Conservation (phyloP, 2,329 filamentous ascomycete genomes). For the Alternaria longipes region DNA sequence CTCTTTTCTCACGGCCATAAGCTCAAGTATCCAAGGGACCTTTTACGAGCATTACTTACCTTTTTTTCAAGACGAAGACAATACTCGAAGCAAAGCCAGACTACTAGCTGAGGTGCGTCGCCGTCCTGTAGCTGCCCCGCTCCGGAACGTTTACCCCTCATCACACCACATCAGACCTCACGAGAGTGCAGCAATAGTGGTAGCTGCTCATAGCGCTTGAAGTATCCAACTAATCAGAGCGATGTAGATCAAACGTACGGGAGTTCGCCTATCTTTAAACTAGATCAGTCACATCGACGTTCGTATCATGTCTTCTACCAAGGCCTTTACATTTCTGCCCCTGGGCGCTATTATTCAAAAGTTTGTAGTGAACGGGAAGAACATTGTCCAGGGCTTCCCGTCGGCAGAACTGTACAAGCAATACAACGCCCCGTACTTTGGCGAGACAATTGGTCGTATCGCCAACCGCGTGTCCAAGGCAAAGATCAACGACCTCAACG, state of each 20-base stretch:
- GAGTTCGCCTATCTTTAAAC: not conserved
- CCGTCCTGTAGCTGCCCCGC: constrained; percentile 25
- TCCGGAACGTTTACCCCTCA: constrained; percentile 25
- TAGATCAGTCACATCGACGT: constrained; percentile 8
- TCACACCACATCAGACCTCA: constrained; percentile 13
- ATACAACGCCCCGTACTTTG: constrained; percentile 82
- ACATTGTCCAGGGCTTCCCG: constrained; percentile 90
- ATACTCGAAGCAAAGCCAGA: constrained; percentile 1
- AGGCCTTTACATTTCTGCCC: constrained; percentile 70
- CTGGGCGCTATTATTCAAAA: constrained; percentile 83
- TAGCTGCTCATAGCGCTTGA: not conserved
- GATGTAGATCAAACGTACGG: constrained; percentile 11
- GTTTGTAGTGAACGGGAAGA: constrained; percentile 77
- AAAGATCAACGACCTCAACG: constrained; percentile 76
- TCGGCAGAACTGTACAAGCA: constrained; percentile 76
- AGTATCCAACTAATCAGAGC: constrained; percentile 10
- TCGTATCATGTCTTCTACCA: constrained; percentile 40
- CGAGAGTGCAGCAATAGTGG: constrained; percentile 3
- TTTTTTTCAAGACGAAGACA: not conserved
- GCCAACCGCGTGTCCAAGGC: constrained; percentile 83
- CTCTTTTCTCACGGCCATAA: constrained; percentile 1
- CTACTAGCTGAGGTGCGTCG: constrained; percentile 27
- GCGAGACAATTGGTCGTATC: constrained; percentile 87
- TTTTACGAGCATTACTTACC: constrained; percentile 7
- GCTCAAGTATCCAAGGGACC: constrained; percentile 2